phyloP scores from a whole-genome alignment of 495 filamentous ascomycete genomes.

The Trichodelitschia bisporula region DNA sequence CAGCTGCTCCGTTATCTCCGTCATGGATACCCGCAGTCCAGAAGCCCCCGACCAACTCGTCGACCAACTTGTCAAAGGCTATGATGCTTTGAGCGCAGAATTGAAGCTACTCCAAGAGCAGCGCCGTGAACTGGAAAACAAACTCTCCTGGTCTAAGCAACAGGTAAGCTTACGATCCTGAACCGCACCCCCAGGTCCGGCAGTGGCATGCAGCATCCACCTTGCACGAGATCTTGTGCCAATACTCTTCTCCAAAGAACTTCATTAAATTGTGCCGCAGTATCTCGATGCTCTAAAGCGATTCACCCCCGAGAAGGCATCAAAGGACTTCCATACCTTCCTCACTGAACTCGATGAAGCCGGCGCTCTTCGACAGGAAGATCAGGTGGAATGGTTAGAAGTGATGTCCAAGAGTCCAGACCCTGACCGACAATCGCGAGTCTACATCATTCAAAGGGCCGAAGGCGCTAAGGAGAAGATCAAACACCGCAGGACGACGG shows the following conservation, averaged over 20 bases:
- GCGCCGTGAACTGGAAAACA: slow-evolving; percentile 14
- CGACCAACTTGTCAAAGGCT: slow-evolving; percentile 13
- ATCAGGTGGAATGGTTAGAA: slow-evolving; percentile 5
- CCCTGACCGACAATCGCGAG: slow-evolving; percentile 3
- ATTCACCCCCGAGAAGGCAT: slow-evolving; percentile 5
- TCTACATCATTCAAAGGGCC: slow-evolving; percentile 5
- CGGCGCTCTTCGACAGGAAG: neutral
- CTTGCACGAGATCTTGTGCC: neutral
- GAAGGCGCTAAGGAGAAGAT: slow-evolving; percentile 2
- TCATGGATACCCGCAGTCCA: no score
- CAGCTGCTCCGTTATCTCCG: no score
- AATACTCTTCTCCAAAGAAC: no score
- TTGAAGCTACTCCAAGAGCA: slow-evolving; percentile 13
- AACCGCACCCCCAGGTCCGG: neutral
- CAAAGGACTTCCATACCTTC: slow-evolving; percentile 7
- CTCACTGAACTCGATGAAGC: slow-evolving; percentile 4
- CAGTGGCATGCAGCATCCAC: no score
- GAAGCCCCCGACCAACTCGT: slow-evolving; percentile 5
- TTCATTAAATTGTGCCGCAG: slow-evolving; percentile 9
- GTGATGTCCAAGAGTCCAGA: slow-evolving; percentile 5
- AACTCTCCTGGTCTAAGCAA: slow-evolving; percentile 13
- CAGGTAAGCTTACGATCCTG: slow-evolving; percentile 13
- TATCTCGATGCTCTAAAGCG: slow-evolving; percentile 15
- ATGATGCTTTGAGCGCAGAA: slow-evolving; percentile 14
- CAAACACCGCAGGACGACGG: neutral